Evolutionary conservation across 2,329 filamentous ascomycete species (phyloP), one percentile per base, ranked within the genome.

Genomic region (Chaetomium globosum): DNA sequence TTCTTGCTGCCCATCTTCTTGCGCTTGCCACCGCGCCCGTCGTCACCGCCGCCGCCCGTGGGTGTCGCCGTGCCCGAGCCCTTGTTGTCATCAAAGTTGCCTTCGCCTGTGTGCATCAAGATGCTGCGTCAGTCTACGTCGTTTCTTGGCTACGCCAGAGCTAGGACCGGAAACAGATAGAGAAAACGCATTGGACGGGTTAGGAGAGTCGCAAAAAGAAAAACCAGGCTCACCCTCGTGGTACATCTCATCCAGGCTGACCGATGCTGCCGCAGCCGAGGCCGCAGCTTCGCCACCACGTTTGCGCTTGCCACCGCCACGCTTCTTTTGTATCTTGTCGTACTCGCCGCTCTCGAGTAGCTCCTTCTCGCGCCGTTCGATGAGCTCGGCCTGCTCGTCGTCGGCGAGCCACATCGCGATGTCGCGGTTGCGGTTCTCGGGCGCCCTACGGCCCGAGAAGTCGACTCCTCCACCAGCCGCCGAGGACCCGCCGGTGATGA

Each of bases 371-470:
- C 93, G 93, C 69, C 90, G 88, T 79, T 97, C 94, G 74, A 99
- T 94, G 77, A 95, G 85, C 73, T 95, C 94, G 1, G 93, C 95
- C 76, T 98, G 92, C 64, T 98, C 94, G 71, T 98, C 95, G 75
- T 99, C 95, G 21, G 94, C 94, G 69, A 99, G 88, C 95, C 95
- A 98, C 89, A 98, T 90, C 54, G 95, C 95, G 78, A 98, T 98
- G 74, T 99, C 95, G 79, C 96, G 96, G 75, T 96, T 97, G 68
- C 93, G 88, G 79, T 96, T 97, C 81, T 97, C 94, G 5, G 90
- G 85, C 67, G 89, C 89, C 69, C 89, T 87, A 61, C 95, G 89
- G 59, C 94, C 95, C 77, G 96, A 98, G 83, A 99, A 98, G 81
- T 98, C 95, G 68, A 98, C 94, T 68, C 91, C 91, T 63, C 90